Percentiles rank a stretch among this genome's conserved stretches.
Conservation (phyloP, 306 rosid species). For the Rosa lucieae region DNA sequence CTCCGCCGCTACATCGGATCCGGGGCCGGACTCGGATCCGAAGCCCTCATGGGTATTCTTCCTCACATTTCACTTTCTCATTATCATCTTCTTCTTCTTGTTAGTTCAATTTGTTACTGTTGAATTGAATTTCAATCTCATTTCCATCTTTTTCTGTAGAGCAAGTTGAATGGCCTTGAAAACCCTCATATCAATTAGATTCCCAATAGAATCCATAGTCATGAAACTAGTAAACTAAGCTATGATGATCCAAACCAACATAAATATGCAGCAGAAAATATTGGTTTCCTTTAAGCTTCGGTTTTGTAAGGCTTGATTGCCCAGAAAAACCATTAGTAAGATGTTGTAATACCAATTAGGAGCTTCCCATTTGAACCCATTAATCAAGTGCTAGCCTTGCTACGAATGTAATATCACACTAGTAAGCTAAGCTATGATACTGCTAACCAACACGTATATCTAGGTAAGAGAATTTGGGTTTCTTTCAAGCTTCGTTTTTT, state of each 20-base stretch:
- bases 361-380: not conserved
- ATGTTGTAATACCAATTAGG: not conserved
- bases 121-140: not conserved
- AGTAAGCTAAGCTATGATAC: not conserved
- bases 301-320: not conserved
- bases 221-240: not conserved
- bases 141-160: not conserved
- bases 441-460: not conserved
- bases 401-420: not conserved
- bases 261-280: not conserved
- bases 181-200: not conserved
- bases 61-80: constrained; percentile 3
- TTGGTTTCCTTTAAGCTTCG: not conserved
- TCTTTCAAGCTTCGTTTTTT: not conserved
- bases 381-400: not conserved
- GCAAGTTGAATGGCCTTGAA: not conserved
- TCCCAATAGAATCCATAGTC: too few species aligned
- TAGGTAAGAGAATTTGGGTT: not conserved
- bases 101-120: not conserved
- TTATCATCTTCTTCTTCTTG: not conserved
- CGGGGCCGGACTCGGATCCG: constrained; percentile 92
- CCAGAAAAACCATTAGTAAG: not conserved
- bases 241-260: not conserved
- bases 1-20: constrained; percentile 92
- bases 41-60: constrained; percentile 80